These are phyloP conservation scores for Pythium insidiosum DNA, from an alignment of 352 stramenopile species.

Conservation along the genomic window DNA sequence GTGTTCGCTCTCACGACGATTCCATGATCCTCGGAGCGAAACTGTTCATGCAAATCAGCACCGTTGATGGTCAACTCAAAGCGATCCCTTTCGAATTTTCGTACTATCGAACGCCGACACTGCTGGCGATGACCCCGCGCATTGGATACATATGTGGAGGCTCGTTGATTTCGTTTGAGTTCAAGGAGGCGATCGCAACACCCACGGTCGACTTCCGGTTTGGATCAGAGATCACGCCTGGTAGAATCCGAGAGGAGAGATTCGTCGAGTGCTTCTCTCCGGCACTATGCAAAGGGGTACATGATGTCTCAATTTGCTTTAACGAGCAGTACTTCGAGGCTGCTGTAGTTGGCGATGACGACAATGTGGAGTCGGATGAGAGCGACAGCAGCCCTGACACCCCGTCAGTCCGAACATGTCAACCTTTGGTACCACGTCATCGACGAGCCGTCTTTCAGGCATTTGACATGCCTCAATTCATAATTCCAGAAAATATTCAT, in stretches of 20 bases:
- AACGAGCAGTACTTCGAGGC: slow-evolving; percentile 63
- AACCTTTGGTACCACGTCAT: not conserved
- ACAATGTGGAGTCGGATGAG: not conserved
- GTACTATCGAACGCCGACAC: slow-evolving; percentile 38
- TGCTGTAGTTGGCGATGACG: slow-evolving; percentile 2
- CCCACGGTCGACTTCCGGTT: slow-evolving; percentile 60
- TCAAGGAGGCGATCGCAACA: slow-evolving; percentile 41
- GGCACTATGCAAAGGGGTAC: slow-evolving; percentile 26
- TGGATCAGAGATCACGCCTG: slow-evolving; percentile 15
- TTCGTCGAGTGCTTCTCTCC: slow-evolving; percentile 66
- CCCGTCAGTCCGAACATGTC: not conserved
- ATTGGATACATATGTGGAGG: slow-evolving; percentile 57
- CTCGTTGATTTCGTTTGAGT: slow-evolving; percentile 59
- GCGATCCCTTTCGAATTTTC: slow-evolving; percentile 42
- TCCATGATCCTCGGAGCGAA: slow-evolving; percentile 37
- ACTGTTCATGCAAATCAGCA: slow-evolving; percentile 49
- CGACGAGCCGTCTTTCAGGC: slow-evolving; percentile 31
- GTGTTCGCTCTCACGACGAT: not conserved
- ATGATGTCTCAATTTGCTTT: slow-evolving; percentile 49
- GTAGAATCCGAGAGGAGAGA: slow-evolving; percentile 16
- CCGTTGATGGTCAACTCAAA: slow-evolving; percentile 37
- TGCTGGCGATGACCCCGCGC: slow-evolving; percentile 40
- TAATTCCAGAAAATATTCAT: slow-evolving; percentile 28
- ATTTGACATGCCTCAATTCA: slow-evolving; percentile 49
- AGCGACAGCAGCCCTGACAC: not conserved